Percentiles rank a stretch among this genome's conserved stretches.
Conservation (phyloP, 805 yeast species). For the Wickerhamiella australiensis region DNA sequence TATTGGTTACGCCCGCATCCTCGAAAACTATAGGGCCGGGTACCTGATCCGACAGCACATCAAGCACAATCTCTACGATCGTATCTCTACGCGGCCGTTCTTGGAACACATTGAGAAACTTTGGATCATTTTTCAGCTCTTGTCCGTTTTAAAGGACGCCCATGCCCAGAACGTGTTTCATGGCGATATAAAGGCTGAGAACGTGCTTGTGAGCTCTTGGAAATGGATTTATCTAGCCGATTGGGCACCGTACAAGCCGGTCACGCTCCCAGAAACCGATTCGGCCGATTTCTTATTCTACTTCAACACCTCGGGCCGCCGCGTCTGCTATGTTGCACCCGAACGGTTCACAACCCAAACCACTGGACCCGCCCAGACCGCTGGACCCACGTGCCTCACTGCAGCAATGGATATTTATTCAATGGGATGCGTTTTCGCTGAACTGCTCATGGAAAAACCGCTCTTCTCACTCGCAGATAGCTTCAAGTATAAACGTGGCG, state of each 20-base stretch:
- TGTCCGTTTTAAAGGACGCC: slow-evolving; percentile 48
- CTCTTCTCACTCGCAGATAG: slow-evolving; percentile 77
- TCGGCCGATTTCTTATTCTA: slow-evolving; percentile 86
- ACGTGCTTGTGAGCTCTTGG: slow-evolving; percentile 75
- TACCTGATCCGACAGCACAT: slow-evolving; percentile 75
- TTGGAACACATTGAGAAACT: slow-evolving; percentile 65
- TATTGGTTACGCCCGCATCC: slow-evolving; percentile 56
- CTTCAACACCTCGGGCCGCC: slow-evolving; percentile 78
- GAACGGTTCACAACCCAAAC: slow-evolving; percentile 50
- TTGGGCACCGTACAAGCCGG: slow-evolving; percentile 78
- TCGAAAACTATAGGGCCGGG: slow-evolving; percentile 87
- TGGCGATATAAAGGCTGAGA: slow-evolving; percentile 89
- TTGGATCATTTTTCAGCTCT: slow-evolving; percentile 73
- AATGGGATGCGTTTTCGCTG: slow-evolving; percentile 70
- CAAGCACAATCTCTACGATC: slow-evolving; percentile 71
- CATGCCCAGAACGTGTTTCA: slow-evolving; percentile 57
- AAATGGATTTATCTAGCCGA: slow-evolving; percentile 76
- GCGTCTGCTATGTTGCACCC: slow-evolving; percentile 88
- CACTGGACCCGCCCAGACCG: slow-evolving; percentile 7
- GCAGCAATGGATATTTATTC: slow-evolving; percentile 59
- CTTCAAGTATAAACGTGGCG: slow-evolving; percentile 65
- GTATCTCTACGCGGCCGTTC: slow-evolving; percentile 80
- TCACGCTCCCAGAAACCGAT: slow-evolving; percentile 76
- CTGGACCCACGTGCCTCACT: slow-evolving; percentile 28
- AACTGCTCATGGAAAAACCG: slow-evolving; percentile 72